Percentiles rank a stretch among this genome's conserved stretches.
phyloP scores from a whole-genome alignment of 1,139 yeast species.

The Kurtzmaniella quercitrusa region DNA sequence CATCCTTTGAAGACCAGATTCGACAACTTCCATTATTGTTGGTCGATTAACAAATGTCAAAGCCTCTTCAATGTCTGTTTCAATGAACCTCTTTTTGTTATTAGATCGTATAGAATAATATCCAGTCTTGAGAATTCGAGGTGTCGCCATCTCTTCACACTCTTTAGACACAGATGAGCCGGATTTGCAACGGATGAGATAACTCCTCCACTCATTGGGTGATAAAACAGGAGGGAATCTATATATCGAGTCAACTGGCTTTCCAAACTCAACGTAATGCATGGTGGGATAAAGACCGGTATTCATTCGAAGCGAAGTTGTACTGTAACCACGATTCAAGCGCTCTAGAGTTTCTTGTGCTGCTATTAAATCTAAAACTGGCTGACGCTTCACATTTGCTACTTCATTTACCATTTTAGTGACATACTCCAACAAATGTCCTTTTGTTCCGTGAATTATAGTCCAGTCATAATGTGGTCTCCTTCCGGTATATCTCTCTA shows the following conservation, averaged over 20 bases:
- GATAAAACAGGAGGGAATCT: constrained; percentile 5
- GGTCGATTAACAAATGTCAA: background rate
- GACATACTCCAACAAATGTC: constrained; percentile 10
- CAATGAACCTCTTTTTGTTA: background rate
- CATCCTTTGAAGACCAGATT: background rate
- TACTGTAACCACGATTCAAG: background rate
- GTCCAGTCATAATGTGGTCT: background rate
- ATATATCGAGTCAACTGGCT: background rate
- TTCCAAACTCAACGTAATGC: background rate
- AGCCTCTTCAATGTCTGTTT: constrained; percentile 4
- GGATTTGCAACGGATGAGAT: background rate
- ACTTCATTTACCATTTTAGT: constrained; percentile 3
- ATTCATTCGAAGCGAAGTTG: background rate
- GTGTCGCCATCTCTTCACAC: background rate
- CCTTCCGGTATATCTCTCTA: background rate
- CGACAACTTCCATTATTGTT: constrained; percentile 3
- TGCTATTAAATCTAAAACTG: background rate
- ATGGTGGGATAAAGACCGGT: background rate
- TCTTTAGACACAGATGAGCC: background rate
- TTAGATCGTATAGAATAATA: background rate
- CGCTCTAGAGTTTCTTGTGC: constrained; percentile 1
- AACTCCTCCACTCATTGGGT: constrained; percentile 5
- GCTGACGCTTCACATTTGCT: background rate
- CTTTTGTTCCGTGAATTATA: background rate
- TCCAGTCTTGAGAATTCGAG: background rate